Conservation (phyloP, 2,329 filamentous ascomycete genomes). For the Lojkania enalia region DNA sequence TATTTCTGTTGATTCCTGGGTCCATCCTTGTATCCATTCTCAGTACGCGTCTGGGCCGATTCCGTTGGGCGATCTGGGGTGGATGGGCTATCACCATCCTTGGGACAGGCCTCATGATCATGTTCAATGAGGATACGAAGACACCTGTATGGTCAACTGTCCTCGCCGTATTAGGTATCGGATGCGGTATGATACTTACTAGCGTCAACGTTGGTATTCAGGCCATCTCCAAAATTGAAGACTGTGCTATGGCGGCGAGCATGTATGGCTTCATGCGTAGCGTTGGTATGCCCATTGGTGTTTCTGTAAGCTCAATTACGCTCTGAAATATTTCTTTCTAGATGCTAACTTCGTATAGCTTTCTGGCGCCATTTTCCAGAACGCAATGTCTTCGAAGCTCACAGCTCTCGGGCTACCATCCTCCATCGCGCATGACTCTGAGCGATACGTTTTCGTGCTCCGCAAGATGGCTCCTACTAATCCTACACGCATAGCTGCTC, state of each 20-base stretch:
- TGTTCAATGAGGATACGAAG: slow-evolving; percentile 43
- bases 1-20: slow-evolving; percentile 25
- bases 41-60: slow-evolving; percentile 20
- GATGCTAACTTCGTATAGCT: slow-evolving; percentile 5
- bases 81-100: slow-evolving; percentile 37
- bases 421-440: slow-evolving; percentile 33
- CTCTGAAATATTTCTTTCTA: too few species aligned
- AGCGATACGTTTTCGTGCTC: slow-evolving; percentile 29
- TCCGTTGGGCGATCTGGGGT: slow-evolving; percentile 23
- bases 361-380: slow-evolving; percentile 46
- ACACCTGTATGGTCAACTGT: slow-evolving; percentile 34
- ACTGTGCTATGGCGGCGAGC: slow-evolving; percentile 44
- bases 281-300: slow-evolving; percentile 53
- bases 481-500: slow-evolving; percentile 17
- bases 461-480: slow-evolving; percentile 22
- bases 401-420: slow-evolving; percentile 19
- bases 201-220: slow-evolving; percentile 51
- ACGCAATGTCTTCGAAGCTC: slow-evolving; percentile 41
- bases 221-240: slow-evolving; percentile 45
- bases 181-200: slow-evolving; percentile 47
- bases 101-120: slow-evolving; percentile 46
- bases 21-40: slow-evolving; percentile 25
- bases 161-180: slow-evolving; percentile 35
- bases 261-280: slow-evolving; percentile 51
- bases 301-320: slow-evolving; percentile 36